A percentile compares a stretch with the other conserved stretches of the same genome.
These are phyloP conservation scores for Backusella australiensis DNA, from an alignment of 192 early-diverging fungal species.

Conservation along the genomic window DNA sequence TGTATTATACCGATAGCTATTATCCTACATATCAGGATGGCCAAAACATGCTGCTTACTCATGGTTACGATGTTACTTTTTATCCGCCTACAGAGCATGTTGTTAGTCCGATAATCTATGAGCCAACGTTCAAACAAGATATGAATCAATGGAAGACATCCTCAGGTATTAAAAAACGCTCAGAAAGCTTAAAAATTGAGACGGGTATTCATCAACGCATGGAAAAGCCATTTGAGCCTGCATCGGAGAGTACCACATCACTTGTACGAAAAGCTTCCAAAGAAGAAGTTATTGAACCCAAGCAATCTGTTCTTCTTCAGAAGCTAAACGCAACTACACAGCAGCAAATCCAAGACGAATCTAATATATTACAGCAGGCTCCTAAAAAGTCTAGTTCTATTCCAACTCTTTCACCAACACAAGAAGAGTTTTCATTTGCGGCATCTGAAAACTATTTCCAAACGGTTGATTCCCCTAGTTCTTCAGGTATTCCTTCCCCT, in stretches of 20 bases:
- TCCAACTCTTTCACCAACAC: background rate
- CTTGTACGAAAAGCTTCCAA: background rate
- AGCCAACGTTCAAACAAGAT: background rate
- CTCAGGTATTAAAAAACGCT: background rate
- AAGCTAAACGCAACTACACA: background rate
- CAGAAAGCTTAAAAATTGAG: conserved; percentile 5
- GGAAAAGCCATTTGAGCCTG: conserved; percentile 11
- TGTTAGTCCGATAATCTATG: background rate
- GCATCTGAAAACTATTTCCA: conserved; percentile 2
- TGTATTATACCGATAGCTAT: background rate
- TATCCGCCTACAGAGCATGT: background rate
- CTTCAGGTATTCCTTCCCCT: conserved; percentile 8
- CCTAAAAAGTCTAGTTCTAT: background rate
- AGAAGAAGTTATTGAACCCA: background rate
- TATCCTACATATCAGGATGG: background rate
- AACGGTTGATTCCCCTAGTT: background rate
- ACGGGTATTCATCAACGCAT: background rate
- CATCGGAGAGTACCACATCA: background rate
- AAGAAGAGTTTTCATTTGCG: conserved; percentile 1
- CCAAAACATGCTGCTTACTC: background rate
- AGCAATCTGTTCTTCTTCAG: background rate
- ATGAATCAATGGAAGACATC: conserved; percentile 12
- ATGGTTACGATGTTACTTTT: conserved; percentile 1
- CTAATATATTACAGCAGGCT: background rate
- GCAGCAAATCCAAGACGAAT: background rate